Evolutionary conservation across 139 green algal genomes (phyloP), one percentile per base, ranked within the genome.

Genomic region (Eudorina sp.): DNA sequence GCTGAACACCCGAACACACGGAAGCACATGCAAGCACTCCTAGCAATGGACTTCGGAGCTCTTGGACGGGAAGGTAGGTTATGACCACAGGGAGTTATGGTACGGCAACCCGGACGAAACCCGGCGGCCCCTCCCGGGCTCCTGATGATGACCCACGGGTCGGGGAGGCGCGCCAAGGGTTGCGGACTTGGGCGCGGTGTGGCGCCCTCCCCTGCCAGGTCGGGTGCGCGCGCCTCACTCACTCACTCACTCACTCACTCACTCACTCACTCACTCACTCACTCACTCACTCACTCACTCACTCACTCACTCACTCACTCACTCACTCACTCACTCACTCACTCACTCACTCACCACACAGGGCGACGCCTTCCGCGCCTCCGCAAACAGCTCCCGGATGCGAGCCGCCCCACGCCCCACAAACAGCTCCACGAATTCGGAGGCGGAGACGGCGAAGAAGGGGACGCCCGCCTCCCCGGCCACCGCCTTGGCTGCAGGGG

Each of bases 391-490:
- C 89, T 97, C 96, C 2, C 96, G 88, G 31, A 99, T 95, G 74
- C 98, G 91, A 2, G 95, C 98, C 16, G 97, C 97, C 14, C 97
- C 97, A 2, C 97, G 92, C 6, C 97, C 97, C 51, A 99, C 98
- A 94, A 98, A 99, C 95, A 99, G 95, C 94, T 99, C 98, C 83
- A 99, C 97, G 94, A 99, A 99, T 91, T 99, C 98, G 1, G 94
- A 98, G n/a, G 97, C 98, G 14, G 92, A 95, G 0, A 96, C 94
- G 0, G 97, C 92, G 62, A 99, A 96, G 94, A 99, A 99, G 23
- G 96, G 96, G 25, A 98, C 95, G 0, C 95, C 94, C 18, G 97
- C 96, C 90, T 99, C 97, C 7, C 96, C 97, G 14, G 97, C 97
- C 31, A 99, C 96, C 6, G 97, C 97, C 87, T 96, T 96, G 70